A percentile compares a stretch with the other conserved stretches of the same genome.
Conservation (phyloP, 768 basidiomycete genomes). For the Pulveroboletus sp. region DNA sequence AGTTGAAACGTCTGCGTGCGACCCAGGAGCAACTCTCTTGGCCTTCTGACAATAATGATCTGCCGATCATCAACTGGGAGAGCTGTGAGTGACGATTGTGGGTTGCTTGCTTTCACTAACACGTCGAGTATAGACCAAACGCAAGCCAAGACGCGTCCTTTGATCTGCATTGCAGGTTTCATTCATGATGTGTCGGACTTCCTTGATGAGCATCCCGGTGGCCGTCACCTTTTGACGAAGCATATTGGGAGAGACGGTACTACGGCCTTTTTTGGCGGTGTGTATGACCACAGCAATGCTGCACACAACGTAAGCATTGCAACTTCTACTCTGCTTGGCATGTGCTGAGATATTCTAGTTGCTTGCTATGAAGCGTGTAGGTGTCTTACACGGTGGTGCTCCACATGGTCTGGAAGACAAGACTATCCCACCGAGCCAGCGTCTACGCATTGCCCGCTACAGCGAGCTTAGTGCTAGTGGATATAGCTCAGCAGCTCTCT, state of each 20-base stretch:
- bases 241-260: conserved; percentile 90
- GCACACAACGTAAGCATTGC: conserved; percentile 67
- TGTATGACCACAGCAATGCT: conserved; percentile 86
- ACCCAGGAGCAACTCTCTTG: conserved; percentile 75
- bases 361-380: conserved; percentile 54
- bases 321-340: neutral
- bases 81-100: conserved; percentile 52
- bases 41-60: conserved; percentile 72
- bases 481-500: conserved; percentile 54
- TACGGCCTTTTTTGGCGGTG: conserved; percentile 91
- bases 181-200: conserved; percentile 88
- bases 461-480: conserved; percentile 50
- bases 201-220: conserved; percentile 90
- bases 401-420: conserved; percentile 60
- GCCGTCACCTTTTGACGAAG: conserved; percentile 78
- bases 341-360: conserved; percentile 14
- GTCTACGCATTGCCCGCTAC: conserved; percentile 66
- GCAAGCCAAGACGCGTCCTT: conserved; percentile 73
- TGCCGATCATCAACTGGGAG: conserved; percentile 86
- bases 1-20: conserved; percentile 81
- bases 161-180: conserved; percentile 87
- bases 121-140: conserved; percentile 61
- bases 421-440: conserved; percentile 68
- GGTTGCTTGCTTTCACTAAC: neutral
- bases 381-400: conserved; percentile 49